phyloP scores from a whole-genome alignment of 169 alveolate species.

The Cryptosporidium muris region DNA sequence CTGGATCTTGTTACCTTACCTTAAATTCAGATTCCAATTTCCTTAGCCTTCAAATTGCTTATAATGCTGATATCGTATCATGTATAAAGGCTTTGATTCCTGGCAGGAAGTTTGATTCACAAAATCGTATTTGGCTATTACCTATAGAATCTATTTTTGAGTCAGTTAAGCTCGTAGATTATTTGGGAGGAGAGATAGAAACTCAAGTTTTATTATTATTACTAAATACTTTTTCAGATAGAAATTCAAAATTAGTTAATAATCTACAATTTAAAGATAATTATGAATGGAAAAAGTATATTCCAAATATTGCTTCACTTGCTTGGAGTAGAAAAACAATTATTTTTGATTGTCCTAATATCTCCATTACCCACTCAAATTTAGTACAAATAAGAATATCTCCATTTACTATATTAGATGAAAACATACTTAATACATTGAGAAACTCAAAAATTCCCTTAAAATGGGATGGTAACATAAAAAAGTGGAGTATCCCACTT shows the following conservation, averaged over 20 bases:
- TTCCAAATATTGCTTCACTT: constrained; percentile 35
- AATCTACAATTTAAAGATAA: neutral
- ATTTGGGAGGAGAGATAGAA: constrained; percentile 47
- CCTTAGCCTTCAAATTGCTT: constrained; percentile 25
- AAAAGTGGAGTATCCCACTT: constrained; percentile 29
- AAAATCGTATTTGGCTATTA: constrained; percentile 23
- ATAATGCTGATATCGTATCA: constrained; percentile 31
- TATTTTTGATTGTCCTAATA: constrained; percentile 3
- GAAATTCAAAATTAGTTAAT: neutral
- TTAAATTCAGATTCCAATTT: neutral
- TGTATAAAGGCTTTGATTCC: constrained; percentile 34
- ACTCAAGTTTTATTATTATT: constrained; percentile 8
- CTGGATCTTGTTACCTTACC: neutral
- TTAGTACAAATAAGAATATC: no score
- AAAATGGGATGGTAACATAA: constrained; percentile 29
- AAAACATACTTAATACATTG: constrained; percentile 5
- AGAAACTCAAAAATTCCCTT: constrained; percentile 18
- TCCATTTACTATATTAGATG: neutral
- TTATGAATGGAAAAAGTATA: constrained; percentile 19
- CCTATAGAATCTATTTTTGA: constrained; percentile 54
- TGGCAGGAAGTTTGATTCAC: constrained; percentile 41
- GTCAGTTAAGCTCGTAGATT: constrained; percentile 36
- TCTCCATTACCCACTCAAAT: neutral
- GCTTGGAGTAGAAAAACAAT: constrained; percentile 34
- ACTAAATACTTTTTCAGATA: neutral